A percentile compares a stretch with the other conserved stretches of the same genome.
These are phyloP conservation scores for Gracilaria caudata DNA, from an alignment of 23 red algal genomes.

Conservation along the genomic window DNA sequence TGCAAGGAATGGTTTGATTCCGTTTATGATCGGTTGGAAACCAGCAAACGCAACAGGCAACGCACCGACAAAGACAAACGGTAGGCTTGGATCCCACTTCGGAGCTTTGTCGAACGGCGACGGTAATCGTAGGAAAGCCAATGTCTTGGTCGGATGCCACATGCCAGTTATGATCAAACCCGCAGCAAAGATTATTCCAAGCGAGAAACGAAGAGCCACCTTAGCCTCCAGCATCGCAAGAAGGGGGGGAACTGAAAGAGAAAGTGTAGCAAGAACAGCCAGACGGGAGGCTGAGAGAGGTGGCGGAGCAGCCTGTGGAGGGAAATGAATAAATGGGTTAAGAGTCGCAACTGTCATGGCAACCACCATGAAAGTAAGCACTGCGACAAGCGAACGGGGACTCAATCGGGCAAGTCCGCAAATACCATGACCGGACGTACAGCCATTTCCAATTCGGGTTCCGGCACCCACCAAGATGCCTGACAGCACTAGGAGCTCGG, in stretches of 20 bases:
- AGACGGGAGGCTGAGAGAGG: background rate
- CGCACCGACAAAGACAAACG: conserved; percentile 69
- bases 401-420: conserved; percentile 72
- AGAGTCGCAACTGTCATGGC: conserved; percentile 35
- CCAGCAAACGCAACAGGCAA: conserved; percentile 52
- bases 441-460: conserved; percentile 63
- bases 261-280: conserved; percentile 6
- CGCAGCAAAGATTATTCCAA: conserved; percentile 54
- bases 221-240: background rate
- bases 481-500: conserved; percentile 15
- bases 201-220: conserved; percentile 32
- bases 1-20: conserved; percentile 40
- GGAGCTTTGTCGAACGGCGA: background rate
- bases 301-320: background rate
- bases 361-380: conserved; percentile 49
- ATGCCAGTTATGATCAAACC: conserved; percentile 70
- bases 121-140: conserved; percentile 42
- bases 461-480: conserved; percentile 73
- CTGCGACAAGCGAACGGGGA: conserved; percentile 46
- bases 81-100: conserved; percentile 67
- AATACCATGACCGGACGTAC: conserved; percentile 84
- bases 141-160: conserved; percentile 50
- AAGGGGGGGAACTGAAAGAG: conserved; percentile 10
- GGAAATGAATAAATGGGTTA: background rate
- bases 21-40: conserved; percentile 40